Percentiles rank a stretch among this genome's conserved stretches.
phyloP scores from a whole-genome alignment of 352 stramenopile genomes.

The Phytophthora pseudosyringae region DNA sequence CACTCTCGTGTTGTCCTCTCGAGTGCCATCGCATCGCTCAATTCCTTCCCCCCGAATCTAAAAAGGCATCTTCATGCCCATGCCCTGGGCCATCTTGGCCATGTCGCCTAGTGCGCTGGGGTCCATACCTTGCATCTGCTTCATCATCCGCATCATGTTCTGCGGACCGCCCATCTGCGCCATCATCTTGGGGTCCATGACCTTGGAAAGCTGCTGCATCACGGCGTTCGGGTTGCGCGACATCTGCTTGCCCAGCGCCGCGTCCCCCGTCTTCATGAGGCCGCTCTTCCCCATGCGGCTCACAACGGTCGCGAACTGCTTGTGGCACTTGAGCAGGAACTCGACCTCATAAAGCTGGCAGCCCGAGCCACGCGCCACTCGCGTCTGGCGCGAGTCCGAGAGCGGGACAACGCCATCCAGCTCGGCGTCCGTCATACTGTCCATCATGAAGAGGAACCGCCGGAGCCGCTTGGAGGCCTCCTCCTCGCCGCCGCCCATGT shows the following conservation, averaged over 20 bases:
- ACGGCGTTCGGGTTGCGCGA: conserved; percentile 96
- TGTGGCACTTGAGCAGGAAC: conserved; percentile 96
- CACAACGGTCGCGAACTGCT: conserved; percentile 96
- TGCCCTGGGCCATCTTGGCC: conserved; percentile 72
- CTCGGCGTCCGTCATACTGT: conserved; percentile 98
- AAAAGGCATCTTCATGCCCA: conserved; percentile 88
- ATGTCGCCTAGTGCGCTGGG: conserved; percentile 76
- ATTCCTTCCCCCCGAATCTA: conserved; percentile 35
- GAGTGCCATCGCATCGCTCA: conserved; percentile 21
- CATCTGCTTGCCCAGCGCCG: conserved; percentile 94
- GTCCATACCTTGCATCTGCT: conserved; percentile 94
- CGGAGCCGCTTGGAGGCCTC: conserved; percentile 93
- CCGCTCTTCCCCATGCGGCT: conserved; percentile 97
- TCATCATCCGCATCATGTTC: conserved; percentile 94
- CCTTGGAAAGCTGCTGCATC: conserved; percentile 97
- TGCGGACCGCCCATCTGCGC: conserved; percentile 81
- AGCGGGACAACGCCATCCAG: conserved; percentile 93
- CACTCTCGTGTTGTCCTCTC: conserved; percentile 34
- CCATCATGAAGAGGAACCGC: conserved; percentile 99
- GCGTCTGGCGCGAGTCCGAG: conserved; percentile 71
- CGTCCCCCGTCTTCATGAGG: conserved; percentile 91
- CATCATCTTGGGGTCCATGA: conserved; percentile 95
- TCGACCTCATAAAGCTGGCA: conserved; percentile 89
- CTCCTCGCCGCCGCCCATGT: conserved; percentile 91
- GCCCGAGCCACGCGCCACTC: conserved; percentile 93